phyloP scores from a whole-genome alignment of 805 yeast species.

The Kregervanrija pseudodelftensis region DNA sequence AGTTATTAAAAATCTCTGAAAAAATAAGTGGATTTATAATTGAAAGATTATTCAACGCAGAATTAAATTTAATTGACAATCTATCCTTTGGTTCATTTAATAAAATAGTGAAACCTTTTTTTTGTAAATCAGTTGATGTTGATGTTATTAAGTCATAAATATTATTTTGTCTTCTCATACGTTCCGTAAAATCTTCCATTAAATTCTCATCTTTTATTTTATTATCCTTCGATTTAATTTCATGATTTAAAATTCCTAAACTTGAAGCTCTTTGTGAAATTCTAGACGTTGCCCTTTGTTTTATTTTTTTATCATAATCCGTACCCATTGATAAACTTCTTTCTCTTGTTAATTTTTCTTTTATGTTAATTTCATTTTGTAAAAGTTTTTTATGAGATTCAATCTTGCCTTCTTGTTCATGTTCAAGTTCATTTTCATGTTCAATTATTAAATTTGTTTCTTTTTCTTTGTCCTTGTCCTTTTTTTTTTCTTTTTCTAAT shows the following conservation, averaged over 20 bases:
- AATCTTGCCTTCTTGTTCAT: no score
- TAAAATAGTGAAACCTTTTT: conserved; percentile 14
- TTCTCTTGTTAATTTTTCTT: no score
- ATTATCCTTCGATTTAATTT: no score
- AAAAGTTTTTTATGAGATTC: no score
- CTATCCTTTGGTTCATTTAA: conserved; percentile 4
- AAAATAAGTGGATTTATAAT: conserved; percentile 17
- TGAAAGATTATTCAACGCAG: conserved; percentile 19
- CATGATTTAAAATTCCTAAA: no score
- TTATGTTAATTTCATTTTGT: no score
- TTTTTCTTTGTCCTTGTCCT: conserved; percentile 4
- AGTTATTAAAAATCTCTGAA: conserved; percentile 14
- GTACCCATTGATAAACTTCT: no score
- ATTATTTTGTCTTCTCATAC: conserved; percentile 13
- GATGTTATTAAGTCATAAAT: conserved; percentile 21
- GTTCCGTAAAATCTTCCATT: conserved; percentile 15
- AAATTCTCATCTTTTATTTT: no score
- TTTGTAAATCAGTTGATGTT: conserved; percentile 14
- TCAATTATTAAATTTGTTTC: background rate
- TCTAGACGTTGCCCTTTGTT: no score
- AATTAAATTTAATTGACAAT: conserved; percentile 16
- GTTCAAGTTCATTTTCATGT: no score
- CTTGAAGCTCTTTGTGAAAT: no score
- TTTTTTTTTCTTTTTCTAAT: conserved; percentile 14
- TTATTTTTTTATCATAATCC: no score